These are phyloP conservation scores for Fusarium udum DNA, from an alignment of 2,329 filamentous ascomycete species.

Conservation along the genomic window DNA sequence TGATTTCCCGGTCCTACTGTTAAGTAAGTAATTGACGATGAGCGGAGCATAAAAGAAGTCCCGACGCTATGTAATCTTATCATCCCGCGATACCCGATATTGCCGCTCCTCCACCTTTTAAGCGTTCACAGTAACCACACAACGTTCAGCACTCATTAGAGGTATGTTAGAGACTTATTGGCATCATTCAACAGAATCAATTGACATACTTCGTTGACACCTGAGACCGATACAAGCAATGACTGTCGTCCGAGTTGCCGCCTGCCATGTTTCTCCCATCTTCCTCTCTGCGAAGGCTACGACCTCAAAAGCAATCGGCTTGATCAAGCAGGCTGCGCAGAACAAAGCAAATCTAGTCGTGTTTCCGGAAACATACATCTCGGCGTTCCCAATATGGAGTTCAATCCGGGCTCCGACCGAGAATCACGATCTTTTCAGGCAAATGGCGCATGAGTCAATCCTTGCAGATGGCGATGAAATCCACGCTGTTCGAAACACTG, in stretches of 20 bases:
- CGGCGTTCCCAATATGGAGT: conserved; percentile 64
- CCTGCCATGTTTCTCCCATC: conserved; percentile 54
- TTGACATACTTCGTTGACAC: fast-evolving
- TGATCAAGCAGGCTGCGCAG: conserved; percentile 56
- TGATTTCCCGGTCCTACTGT: neutral
- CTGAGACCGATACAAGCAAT: neutral
- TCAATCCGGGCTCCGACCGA: conserved; percentile 57
- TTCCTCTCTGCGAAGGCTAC: conserved; percentile 59
- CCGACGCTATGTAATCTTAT: neutral
- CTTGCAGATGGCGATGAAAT: conserved; percentile 59
- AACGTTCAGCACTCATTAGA: neutral
- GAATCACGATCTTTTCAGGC: conserved; percentile 60
- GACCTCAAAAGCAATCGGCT: conserved; percentile 55
- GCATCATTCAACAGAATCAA: too few relatives aligned
- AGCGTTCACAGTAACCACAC: neutral
- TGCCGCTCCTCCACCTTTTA: neutral
- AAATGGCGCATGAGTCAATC: conserved; percentile 56
- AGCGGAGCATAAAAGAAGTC: neutral
- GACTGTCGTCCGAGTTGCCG: conserved; percentile 38
- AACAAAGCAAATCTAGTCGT: conserved; percentile 60
- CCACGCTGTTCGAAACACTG: conserved; percentile 50
- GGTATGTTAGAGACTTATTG: too few relatives aligned
- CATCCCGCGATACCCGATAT: neutral
- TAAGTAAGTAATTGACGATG: neutral
- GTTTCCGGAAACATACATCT: conserved; percentile 63